Conservation (phyloP, 1,139 yeast genomes). For the Taiozyma onychis region DNA sequence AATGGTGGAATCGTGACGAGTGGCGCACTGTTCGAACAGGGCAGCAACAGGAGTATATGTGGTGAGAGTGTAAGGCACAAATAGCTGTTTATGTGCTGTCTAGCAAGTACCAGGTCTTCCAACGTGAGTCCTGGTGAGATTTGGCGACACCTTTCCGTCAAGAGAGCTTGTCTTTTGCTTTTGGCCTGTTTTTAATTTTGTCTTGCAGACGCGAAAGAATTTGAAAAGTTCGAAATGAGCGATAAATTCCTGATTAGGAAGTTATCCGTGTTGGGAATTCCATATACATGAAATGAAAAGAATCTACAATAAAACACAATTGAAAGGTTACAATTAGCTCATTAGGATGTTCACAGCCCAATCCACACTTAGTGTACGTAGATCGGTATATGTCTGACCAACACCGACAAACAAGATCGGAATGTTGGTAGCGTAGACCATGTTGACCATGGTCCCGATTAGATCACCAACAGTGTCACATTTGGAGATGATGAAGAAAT, state of each 20-base stretch:
- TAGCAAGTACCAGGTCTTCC: background rate
- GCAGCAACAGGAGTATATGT: background rate
- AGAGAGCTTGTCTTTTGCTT: background rate
- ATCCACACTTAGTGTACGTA: slow-evolving; percentile 86
- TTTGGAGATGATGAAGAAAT: slow-evolving; percentile 88
- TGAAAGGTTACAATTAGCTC: slow-evolving; percentile 31
- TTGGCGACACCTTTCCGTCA: background rate
- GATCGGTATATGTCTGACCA: slow-evolving; percentile 95
- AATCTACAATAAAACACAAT: background rate
- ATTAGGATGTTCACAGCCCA: slow-evolving; percentile 88
- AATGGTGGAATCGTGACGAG: background rate
- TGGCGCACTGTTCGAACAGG: background rate
- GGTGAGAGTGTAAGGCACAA: background rate
- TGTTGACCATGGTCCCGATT: slow-evolving; percentile 94
- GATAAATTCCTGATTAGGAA: background rate
- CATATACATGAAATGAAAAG: background rate
- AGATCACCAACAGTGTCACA: slow-evolving; percentile 97
- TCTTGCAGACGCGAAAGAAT: background rate
- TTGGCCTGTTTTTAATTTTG: background rate
- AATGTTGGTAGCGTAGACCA: slow-evolving; percentile 95
- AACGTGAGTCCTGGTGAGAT: background rate
- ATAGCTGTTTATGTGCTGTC: background rate
- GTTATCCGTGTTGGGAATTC: background rate
- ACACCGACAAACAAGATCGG: slow-evolving; percentile 95
- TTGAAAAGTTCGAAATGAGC: background rate